These are phyloP conservation scores for Penicillium antarcticum DNA, from an alignment of 495 filamentous ascomycete species.

Conservation along the genomic window DNA sequence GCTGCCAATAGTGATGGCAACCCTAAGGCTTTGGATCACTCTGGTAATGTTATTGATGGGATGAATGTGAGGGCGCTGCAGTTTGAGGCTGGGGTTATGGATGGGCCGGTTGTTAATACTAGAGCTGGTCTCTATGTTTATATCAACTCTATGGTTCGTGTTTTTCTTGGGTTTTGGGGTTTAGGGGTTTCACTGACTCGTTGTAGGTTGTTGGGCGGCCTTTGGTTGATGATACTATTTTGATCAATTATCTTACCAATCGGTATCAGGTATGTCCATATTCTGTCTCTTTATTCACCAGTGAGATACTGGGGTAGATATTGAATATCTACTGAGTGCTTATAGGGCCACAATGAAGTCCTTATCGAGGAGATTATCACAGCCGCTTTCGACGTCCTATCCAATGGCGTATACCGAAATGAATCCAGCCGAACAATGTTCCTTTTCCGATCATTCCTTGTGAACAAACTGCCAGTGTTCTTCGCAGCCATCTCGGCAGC, in stretches of 20 bases:
- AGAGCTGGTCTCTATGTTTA: conserved; percentile 91
- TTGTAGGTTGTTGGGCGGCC: conserved; percentile 76
- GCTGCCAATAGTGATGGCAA: too few species aligned
- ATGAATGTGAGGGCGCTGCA: conserved; percentile 47
- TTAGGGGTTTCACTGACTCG: conserved; percentile 25
- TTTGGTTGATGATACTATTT: conserved; percentile 72
- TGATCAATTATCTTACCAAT: conserved; percentile 76
- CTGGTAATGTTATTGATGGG: conserved; percentile 36
- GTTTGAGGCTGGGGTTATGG: conserved; percentile 55
- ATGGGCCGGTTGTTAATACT: conserved; percentile 69
- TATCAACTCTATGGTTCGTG: conserved; percentile 70
- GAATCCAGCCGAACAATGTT: conserved; percentile 70
- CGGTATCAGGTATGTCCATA: conserved; percentile 65
- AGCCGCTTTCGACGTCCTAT: conserved; percentile 83
- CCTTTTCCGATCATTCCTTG: conserved; percentile 83
- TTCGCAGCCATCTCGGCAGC: conserved; percentile 59
- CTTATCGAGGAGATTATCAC: conserved; percentile 78
- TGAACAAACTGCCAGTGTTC: conserved; percentile 87
- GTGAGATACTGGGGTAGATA: too few species aligned
- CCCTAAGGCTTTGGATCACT: conserved; percentile 34
- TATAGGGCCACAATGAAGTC: conserved; percentile 68
- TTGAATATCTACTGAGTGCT: conserved; percentile 4
- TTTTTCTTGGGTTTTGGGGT: not conserved
- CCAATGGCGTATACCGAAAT: conserved; percentile 78
- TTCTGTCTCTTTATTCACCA: too few species aligned